Base-by-base conservation (phyloP, 305 asterid species). In the Coffea humblotiana region DNA sequence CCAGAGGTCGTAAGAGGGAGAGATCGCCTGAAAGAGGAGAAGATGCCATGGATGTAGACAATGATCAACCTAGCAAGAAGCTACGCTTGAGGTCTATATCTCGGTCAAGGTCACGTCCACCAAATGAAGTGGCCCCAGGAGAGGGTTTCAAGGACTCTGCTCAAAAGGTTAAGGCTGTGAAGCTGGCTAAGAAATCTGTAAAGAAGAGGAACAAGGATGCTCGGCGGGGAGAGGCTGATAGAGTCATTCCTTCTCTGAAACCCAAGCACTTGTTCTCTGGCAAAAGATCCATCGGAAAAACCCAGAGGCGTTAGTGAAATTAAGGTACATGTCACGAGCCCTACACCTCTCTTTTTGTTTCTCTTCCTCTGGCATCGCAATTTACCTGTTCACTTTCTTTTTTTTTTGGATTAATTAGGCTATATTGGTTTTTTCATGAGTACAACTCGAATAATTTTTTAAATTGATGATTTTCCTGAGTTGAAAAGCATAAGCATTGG, bases 1-100 rank as follows among this genome's bases (percentile, higher is more conserved):
- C 96, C 32, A 83, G 99, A 87, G 97, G 97, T 3, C 93, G 96
- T 35, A 93, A 95, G 90, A 89, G 98, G 87, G 98, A 91, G 85
- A 92, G 98, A 74, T 95, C 99, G 32, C 54, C 77, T 65, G 91
- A 72, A 49, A 76, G 88, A 69, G 85, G 80, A 63, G 88, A 75
- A 58, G 64, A 87, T 74, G 80, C 86, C 8, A 92, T 95, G 98
- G 97, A 95, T 29, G 91, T 92, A 23, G 98, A 95, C 54, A 88
- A 81, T 23, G 88, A 84, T 73, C 91, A 87, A 64, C 86, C 91
- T 63, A 89, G 71, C 81, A 95, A 95, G 94, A 93, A 90, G 89
- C 76, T 89, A 82, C 85, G 95, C 58, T 25, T 87, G 87, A 86
- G 87, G 84, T 91, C 90, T 13, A 88, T 89, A 63, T 89, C 97